Evolutionary conservation across 2,329 filamentous ascomycete species (phyloP).

Genomic region (Cercospora citrullina): DNA sequence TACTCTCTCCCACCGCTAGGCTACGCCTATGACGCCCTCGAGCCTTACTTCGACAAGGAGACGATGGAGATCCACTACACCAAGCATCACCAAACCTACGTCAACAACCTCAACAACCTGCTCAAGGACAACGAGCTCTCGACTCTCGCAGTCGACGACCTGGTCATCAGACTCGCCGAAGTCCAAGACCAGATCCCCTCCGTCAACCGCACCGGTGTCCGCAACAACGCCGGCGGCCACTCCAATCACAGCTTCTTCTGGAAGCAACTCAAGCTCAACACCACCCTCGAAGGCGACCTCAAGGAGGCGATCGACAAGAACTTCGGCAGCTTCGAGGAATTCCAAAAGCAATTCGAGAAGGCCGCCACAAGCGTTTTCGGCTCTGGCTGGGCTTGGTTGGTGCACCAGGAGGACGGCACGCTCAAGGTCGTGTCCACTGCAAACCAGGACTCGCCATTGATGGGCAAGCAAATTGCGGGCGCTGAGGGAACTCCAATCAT

Average conservation of each 20-base stretch:
- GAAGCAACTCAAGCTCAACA: conserved; percentile 70
- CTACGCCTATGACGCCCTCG: conserved; percentile 58
- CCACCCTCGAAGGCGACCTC: conserved; percentile 60
- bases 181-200: conserved; percentile 63
- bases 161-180: conserved; percentile 49
- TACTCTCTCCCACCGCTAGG: conserved; percentile 36
- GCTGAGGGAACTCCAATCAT: conserved; percentile 59
- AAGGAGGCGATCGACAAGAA: conserved; percentile 60
- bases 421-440: conserved; percentile 78
- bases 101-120: conserved; percentile 71
- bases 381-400: conserved; percentile 85
- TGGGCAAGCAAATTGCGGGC: conserved; percentile 55
- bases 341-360: conserved; percentile 65
- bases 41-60: conserved; percentile 71
- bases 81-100: conserved; percentile 78
- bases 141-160: conserved; percentile 52
- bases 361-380: conserved; percentile 73
- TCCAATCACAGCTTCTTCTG: conserved; percentile 94
- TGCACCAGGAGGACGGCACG: conserved; percentile 58
- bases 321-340: conserved; percentile 69
- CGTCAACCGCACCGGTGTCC: conserved; percentile 68
- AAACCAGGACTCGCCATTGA: conserved; percentile 67
- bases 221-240: conserved; percentile 89
- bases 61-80: conserved; percentile 81
- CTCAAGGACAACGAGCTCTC: conserved; percentile 57